Evolutionary conservation across 331 rosid species (phyloP), one percentile per base, ranked within the genome.

Genomic region (Malus hybrid): DNA sequence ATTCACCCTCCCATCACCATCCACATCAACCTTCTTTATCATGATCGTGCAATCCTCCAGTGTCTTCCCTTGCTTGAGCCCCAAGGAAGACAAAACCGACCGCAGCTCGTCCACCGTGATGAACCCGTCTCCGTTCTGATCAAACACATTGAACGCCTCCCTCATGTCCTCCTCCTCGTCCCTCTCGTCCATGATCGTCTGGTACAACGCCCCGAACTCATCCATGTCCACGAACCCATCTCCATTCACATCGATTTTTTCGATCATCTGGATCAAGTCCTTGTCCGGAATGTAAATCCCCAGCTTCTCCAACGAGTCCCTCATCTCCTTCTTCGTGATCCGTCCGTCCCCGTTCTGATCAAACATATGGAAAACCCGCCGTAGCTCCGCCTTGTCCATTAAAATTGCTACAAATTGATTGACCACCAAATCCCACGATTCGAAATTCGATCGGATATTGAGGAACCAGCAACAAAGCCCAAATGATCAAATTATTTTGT

Each of bases 91-190:
- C 48, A 90, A 80, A 31, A 90, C 93, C 9, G 85, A 74, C 27
- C 93, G 80, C 76, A 90, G 75, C 81, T 90, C 96, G 44, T 90
- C 93, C 4, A 87, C 96, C 1, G 90, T 76, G 0, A 88, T 88
- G 48, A 85, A 90, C 16, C 96, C 96, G 34, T 90, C 96, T 1
- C 90, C 88, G 15, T 88, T 88, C 79, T 86, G 93, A 74, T 90
- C 96, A 10, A 90, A 88, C 83, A 90, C 93, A 3, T 90, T 88
- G 75, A 90, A 90, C 0, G 96, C 96, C 62, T 90, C 91, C 67
- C 55, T 85, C 81, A 90, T 88, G 70, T 90, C 96, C 71, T 85
- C 96, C 39, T 90, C 93, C 31, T 87, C 91, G 0, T 83, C 93
- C 69, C 79, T 85, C 32, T 85, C 89, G 1, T 81, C 86, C 83